These are phyloP conservation scores for Kurtzmaniella natalensis DNA, from an alignment of 1,139 yeast genomes.

Conservation along the genomic window DNA sequence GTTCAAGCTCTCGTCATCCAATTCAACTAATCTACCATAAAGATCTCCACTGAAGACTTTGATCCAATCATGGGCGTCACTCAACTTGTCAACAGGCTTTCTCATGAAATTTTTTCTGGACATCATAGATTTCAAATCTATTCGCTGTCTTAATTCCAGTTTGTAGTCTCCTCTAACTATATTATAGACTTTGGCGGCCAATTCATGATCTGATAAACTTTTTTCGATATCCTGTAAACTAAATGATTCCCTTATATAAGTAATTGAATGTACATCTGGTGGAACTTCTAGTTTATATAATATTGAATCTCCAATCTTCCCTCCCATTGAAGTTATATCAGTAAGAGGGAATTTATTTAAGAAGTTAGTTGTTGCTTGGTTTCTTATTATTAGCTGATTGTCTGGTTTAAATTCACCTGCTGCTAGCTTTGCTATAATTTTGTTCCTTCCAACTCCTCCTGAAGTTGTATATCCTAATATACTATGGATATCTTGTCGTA, in stretches of 20 bases:
- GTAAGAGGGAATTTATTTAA: constrained; percentile 57
- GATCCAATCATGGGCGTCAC: constrained; percentile 75
- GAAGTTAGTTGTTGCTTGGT: constrained; percentile 46
- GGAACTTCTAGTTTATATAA: constrained; percentile 39
- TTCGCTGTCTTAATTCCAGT: constrained; percentile 51
- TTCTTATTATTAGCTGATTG: constrained; percentile 71
- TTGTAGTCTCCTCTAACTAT: constrained; percentile 61
- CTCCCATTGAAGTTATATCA: constrained; percentile 90
- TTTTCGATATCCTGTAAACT: constrained; percentile 27
- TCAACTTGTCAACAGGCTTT: constrained; percentile 45
- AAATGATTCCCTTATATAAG: constrained; percentile 46
- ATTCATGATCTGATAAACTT: constrained; percentile 35
- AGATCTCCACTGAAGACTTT: constrained; percentile 81
- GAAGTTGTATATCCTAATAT: constrained; percentile 81
- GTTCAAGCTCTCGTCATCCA: constrained; percentile 61
- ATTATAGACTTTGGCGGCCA: constrained; percentile 49
- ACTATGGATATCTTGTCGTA: constrained; percentile 50
- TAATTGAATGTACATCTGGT: constrained; percentile 32
- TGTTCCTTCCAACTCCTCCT: constrained; percentile 78
- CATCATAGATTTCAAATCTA: constrained; percentile 80
- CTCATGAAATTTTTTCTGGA: constrained; percentile 74
- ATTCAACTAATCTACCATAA: constrained; percentile 62
- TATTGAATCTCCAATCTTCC: constrained; percentile 72
- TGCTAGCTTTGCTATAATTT: constrained; percentile 82
- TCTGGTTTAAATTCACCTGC: constrained; percentile 84